Conservation (phyloP, 1,284 basidiomycete genomes). For the Sparassis latifolia region DNA sequence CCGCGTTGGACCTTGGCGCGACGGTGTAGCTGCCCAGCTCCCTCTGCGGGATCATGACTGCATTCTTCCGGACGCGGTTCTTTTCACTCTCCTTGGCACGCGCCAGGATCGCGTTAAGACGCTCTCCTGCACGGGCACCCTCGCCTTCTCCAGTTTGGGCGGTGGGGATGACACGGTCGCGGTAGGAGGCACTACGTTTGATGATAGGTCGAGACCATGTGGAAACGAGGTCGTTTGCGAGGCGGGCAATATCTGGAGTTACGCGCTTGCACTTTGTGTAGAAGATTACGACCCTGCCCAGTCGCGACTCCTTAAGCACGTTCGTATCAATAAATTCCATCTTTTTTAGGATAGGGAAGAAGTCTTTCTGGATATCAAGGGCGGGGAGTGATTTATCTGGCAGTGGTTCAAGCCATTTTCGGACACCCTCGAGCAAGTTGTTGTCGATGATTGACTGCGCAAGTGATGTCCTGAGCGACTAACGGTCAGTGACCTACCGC, state of each 20-base stretch:
- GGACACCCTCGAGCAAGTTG: constrained; percentile 88
- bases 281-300: constrained; percentile 92
- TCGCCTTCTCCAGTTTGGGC: constrained; percentile 33
- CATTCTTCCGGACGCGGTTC: constrained; percentile 63
- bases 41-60: constrained; percentile 70
- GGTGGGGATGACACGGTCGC: constrained; percentile 64
- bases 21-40: constrained; percentile 69
- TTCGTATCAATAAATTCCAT: constrained; percentile 91
- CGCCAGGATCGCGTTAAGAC: constrained; percentile 65
- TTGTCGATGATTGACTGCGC: constrained; percentile 94
- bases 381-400: constrained; percentile 90
- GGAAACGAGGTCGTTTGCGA: constrained; percentile 83
- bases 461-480: constrained; percentile 58
- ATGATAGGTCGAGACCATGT: constrained; percentile 93
- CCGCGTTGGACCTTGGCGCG: constrained; percentile 54
- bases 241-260: constrained; percentile 71
- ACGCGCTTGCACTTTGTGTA: constrained; percentile 94
- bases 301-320: constrained; percentile 86
- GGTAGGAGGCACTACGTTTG: constrained; percentile 81
- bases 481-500: constrained; percentile 1
- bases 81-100: constrained; percentile 63
- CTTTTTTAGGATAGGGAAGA: constrained; percentile 80
- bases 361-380: constrained; percentile 91
- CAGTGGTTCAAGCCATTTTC: constrained; percentile 91
- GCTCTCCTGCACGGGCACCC: constrained; percentile 39